Conservation (phyloP, 2,329 filamentous ascomycete genomes). For the Cercospora zeae-maydis region DNA sequence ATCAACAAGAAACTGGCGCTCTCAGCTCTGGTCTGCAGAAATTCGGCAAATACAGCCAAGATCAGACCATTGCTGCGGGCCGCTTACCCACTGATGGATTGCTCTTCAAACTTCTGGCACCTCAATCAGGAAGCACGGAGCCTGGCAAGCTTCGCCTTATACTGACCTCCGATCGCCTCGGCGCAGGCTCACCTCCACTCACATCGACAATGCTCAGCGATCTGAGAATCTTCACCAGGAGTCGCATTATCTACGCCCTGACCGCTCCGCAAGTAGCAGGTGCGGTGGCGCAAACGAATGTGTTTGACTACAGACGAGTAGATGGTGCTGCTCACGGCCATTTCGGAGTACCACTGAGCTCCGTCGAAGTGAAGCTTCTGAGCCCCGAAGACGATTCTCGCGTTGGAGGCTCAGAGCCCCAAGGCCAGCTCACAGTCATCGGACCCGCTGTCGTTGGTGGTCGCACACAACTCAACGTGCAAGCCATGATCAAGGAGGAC, state of each 20-base stretch:
- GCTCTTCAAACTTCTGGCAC: constrained; percentile 60
- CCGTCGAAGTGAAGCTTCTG: constrained; percentile 64
- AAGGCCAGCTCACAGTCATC: constrained; percentile 58
- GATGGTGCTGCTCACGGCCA: constrained; percentile 53
- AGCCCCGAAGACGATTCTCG: constrained; percentile 44
- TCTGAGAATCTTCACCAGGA: constrained; percentile 73
- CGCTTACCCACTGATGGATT: constrained; percentile 67
- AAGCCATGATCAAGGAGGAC: constrained; percentile 65
- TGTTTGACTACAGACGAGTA: constrained; percentile 75
- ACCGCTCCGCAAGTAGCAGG: constrained; percentile 81
- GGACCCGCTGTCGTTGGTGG: constrained; percentile 71
- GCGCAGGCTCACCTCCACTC: constrained; percentile 59
- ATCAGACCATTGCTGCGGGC: constrained; percentile 67
- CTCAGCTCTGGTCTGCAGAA: constrained; percentile 60
- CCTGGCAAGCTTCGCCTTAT: constrained; percentile 77
- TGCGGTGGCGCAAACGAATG: constrained; percentile 78
- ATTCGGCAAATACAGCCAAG: constrained; percentile 67
- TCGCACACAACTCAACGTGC: constrained; percentile 60
- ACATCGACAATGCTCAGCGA: constrained; percentile 71
- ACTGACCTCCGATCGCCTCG: constrained; percentile 71
- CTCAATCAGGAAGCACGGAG: constrained; percentile 52
- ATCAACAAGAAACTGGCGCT: constrained; percentile 57
- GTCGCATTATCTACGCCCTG: constrained; percentile 80
- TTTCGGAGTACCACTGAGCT: constrained; percentile 78
- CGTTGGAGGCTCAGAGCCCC: constrained; percentile 57